These are phyloP conservation scores for Helicosporidium sp. DNA, from an alignment of 139 green algal genomes.

Conservation along the genomic window DNA sequence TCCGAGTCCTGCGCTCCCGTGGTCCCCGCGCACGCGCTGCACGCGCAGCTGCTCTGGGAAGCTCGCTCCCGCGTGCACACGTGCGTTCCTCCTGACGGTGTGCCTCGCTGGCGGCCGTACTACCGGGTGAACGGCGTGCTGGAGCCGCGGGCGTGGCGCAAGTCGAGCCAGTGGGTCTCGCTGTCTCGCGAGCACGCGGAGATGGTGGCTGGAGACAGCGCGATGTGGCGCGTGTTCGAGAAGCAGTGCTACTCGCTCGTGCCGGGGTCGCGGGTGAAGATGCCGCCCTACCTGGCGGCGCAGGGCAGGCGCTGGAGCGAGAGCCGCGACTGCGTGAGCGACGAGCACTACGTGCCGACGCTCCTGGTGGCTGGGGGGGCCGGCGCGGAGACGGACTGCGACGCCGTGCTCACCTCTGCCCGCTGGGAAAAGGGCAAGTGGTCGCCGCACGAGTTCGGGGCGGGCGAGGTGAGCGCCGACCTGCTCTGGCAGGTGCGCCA, in stretches of 20 bases:
- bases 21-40: constrained; percentile 5
- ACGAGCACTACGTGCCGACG: constrained; percentile 27
- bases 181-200: too few relatives aligned
- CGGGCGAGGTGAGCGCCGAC: background rate
- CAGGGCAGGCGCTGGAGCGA: background rate
- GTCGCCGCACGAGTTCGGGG: background rate
- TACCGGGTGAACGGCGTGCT: background rate
- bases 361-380: constrained; percentile 10
- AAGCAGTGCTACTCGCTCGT: constrained; percentile 5
- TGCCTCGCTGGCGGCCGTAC: background rate
- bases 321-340: constrained; percentile 7
- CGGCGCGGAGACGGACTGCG: background rate
- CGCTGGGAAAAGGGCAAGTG: background rate
- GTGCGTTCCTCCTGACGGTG: constrained; percentile 1
- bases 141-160: background rate
- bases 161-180: too few relatives aligned
- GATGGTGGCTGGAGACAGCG: constrained; percentile 1
- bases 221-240: constrained; percentile 4
- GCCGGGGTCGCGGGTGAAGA: background rate
- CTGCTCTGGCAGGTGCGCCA: background rate
- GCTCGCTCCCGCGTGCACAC: constrained; percentile 5
- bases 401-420: background rate
- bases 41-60: constrained; percentile 6
- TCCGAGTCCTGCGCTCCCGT: constrained; percentile 13
- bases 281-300: constrained; percentile 1